These are phyloP conservation scores for Malassezia psittaci DNA, from an alignment of 1,284 basidiomycete species.

Conservation along the genomic window DNA sequence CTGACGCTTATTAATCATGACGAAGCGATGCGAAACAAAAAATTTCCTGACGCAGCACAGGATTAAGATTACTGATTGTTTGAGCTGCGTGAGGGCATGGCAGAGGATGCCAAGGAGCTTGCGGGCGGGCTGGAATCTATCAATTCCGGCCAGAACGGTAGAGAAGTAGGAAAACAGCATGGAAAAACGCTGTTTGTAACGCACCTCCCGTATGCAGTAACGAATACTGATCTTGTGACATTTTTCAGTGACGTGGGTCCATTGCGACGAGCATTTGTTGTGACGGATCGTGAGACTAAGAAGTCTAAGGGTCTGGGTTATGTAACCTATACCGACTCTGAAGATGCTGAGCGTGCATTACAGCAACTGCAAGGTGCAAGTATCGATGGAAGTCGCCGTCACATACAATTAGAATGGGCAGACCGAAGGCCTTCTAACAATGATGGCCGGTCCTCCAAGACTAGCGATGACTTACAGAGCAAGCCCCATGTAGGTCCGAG, in stretches of 20 bases:
- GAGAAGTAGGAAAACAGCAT: background rate
- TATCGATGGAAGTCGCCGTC: conserved; percentile 34
- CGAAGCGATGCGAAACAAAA: no score
- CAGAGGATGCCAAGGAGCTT: no score
- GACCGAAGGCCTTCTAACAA: conserved; percentile 26
- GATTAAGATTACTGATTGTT: no score
- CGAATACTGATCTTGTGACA: conserved; percentile 77
- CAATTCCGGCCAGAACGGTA: background rate
- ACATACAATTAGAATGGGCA: conserved; percentile 37
- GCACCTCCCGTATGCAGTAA: conserved; percentile 70
- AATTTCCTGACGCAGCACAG: no score
- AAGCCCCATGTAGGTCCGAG: background rate
- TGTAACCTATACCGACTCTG: conserved; percentile 76
- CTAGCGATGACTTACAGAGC: background rate
- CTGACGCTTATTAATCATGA: no score
- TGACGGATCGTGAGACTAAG: conserved; percentile 64
- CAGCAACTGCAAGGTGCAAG: conserved; percentile 38
- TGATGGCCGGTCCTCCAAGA: background rate
- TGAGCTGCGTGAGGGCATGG: no score
- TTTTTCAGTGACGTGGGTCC: conserved; percentile 93
- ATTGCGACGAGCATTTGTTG: conserved; percentile 84
- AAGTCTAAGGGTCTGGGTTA: conserved; percentile 96
- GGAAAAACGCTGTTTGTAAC: conserved; percentile 49
- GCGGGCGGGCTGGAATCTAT: no score
- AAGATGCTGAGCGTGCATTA: conserved; percentile 60